Base-by-base conservation (phyloP, 2,329 filamentous ascomycete genomes). In the Hymenoscyphus occultus region DNA sequence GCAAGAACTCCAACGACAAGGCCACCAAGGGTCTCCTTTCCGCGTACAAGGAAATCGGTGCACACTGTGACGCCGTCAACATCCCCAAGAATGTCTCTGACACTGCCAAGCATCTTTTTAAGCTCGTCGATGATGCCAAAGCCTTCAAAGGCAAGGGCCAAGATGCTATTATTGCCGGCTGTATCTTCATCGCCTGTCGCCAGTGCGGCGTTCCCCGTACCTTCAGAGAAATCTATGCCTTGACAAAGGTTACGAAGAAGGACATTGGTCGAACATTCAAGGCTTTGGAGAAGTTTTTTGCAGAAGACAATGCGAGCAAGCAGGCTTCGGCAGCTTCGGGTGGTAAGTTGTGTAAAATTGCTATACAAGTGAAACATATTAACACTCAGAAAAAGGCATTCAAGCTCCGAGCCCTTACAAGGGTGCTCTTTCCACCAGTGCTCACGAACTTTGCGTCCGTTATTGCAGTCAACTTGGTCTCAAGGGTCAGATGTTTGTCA, bases 211-310 rank as follows among this genome's bases (percentile, higher is more conserved):
- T 93, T 39, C 90, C 91, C 4, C 90, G 95, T 70, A 96, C 93
- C 3, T 99, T 99, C 80, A 88, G 91, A 59, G 96, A 99, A 77
- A 95, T 99, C 73, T 96, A 91, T 80, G 90, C 92, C 67, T 83
- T 98, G 76, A 99, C 95, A 9, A 92, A 91, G 71, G 94, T 99
- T 35, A 89, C 90, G 67, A 97, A 98, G 82, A 98, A 98, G 80
- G 96, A 99, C 76, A 97, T 99, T 69, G 95, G 95, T 28, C 84
- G 93, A 65, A 94, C 94, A 31, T 99, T 97, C 85, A 99, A 99
- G 81, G 83, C 88, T 65, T 83, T 99, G 56, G 93, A 98, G 79
- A 88, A 89, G 71, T 97, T 96, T 79, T 85, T 98, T 74, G 87
- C 89, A 74, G 88, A 88, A 72, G 85, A 92, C 74, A 88, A 89